Evolutionary conservation across 352 stramenopile genomes (phyloP).

Genomic region (Salisapilia sapeloensis): DNA sequence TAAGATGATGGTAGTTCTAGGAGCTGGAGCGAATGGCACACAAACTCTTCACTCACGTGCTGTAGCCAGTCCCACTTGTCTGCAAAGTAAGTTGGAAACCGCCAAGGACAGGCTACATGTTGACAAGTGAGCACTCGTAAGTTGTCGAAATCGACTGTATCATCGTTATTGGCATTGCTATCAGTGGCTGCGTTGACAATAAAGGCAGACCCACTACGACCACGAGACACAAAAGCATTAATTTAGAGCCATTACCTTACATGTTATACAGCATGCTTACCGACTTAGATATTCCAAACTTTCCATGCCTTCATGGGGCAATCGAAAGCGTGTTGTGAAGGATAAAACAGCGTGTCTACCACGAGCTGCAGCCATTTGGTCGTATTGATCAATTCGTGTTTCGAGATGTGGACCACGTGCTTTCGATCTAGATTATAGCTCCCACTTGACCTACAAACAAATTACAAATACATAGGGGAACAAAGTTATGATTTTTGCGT

Average conservation of each 20-base stretch:
- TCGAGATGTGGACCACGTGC: too few species aligned
- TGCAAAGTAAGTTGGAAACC: slow-evolving; percentile 55
- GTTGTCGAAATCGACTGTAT: neutral
- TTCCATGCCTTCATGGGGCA: slow-evolving; percentile 62
- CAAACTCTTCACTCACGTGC: slow-evolving; percentile 57
- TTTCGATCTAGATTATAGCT: too few species aligned
- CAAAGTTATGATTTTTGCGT: too few species aligned
- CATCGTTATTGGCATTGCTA: slow-evolving; percentile 1
- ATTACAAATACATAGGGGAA: too few species aligned
- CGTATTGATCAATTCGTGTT: too few species aligned
- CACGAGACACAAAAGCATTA: neutral
- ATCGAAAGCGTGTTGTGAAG: slow-evolving; percentile 60
- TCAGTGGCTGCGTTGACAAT: slow-evolving; percentile 18
- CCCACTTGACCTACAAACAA: too few species aligned
- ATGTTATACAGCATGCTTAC: slow-evolving; percentile 5
- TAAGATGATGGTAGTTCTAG: slow-evolving; percentile 15
- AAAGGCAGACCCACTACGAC: slow-evolving; percentile 54
- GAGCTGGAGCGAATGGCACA: slow-evolving; percentile 50
- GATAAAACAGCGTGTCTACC: slow-evolving; percentile 60
- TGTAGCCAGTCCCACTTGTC: slow-evolving; percentile 75
- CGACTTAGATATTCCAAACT: slow-evolving; percentile 60
- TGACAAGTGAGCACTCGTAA: slow-evolving; percentile 48
- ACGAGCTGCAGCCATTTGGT: too few species aligned
- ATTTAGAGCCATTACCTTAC: neutral
- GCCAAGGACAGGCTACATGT: slow-evolving; percentile 68